Percentiles rank a stretch among this genome's conserved stretches.
These are phyloP conservation scores for Monosporascus sp. DNA, from an alignment of 2,329 filamentous ascomycete genomes.

Conservation along the genomic window DNA sequence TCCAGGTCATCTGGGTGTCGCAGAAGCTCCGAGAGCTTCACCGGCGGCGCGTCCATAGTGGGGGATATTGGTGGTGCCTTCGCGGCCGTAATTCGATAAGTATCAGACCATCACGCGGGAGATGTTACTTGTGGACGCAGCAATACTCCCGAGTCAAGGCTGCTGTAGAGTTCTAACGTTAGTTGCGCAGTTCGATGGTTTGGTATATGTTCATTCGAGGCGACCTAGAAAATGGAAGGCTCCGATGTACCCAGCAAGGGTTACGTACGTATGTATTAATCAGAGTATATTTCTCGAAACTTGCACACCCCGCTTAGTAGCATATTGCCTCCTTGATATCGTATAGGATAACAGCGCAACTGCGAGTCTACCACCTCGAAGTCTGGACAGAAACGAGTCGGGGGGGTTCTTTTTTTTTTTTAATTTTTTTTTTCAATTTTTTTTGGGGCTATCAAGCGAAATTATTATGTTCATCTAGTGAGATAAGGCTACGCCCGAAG, in stretches of 20 bases:
- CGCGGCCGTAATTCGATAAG: not conserved
- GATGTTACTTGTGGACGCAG: not conserved
- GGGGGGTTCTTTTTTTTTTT: no score
- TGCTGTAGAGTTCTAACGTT: not conserved
- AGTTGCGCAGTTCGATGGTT: not conserved
- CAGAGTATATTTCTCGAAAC: not conserved
- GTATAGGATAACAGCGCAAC: no score
- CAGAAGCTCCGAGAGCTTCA: conserved; percentile 87
- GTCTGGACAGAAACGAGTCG: no score
- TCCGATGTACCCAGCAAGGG: not conserved
- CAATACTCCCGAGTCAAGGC: not conserved
- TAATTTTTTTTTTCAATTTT: no score
- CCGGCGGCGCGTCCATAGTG: conserved; percentile 60
- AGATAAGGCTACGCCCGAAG: no score
- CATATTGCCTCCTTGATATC: no score
- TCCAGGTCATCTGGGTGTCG: conserved; percentile 96
- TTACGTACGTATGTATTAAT: not conserved
- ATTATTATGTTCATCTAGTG: no score
- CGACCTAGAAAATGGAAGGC: not conserved
- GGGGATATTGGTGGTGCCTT: not conserved
- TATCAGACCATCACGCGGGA: not conserved
- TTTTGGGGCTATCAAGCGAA: no score
- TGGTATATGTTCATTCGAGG: no score
- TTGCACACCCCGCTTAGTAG: no score
- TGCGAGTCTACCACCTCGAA: no score